These are phyloP conservation scores for Adansonia madagascariensis DNA, from an alignment of 441 rosid species.

Conservation along the genomic window DNA sequence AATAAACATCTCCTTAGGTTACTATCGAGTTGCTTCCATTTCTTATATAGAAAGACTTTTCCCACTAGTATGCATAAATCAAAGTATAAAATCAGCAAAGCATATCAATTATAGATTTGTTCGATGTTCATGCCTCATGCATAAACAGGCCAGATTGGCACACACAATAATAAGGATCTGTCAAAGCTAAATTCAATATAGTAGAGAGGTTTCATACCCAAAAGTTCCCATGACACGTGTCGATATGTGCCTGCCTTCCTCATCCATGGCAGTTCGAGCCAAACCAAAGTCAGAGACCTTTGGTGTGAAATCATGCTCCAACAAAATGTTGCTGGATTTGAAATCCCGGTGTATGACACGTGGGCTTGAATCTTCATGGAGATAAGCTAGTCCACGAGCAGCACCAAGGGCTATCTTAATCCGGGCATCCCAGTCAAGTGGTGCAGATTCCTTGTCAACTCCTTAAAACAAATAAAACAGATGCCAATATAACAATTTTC, in stretches of 20 bases:
- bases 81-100: neutral
- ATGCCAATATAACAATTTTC: conserved; percentile 19
- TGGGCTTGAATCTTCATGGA: conserved; percentile 97
- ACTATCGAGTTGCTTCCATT: neutral
- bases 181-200: neutral
- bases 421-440: conserved; percentile 85
- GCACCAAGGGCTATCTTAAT: conserved; percentile 94
- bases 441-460: conserved; percentile 69
- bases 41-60: neutral
- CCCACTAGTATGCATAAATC: neutral
- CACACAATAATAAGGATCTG: neutral
- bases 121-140: neutral
- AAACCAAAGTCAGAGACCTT: conserved; percentile 96
- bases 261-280: conserved; percentile 91
- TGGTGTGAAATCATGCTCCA: conserved; percentile 90
- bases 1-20: neutral
- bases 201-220: conserved; percentile 50
- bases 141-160: neutral
- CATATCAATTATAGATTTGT: neutral
- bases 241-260: conserved; percentile 83
- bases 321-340: conserved; percentile 90
- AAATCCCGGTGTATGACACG: conserved; percentile 96
- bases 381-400: conserved; percentile 88
- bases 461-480: conserved; percentile 42
- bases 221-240: conserved; percentile 99